A percentile compares a stretch with the other conserved stretches of the same genome.
Evolutionary conservation across 1,284 basidiomycete species (phyloP).

Genomic region (Moniliophthora roreri): DNA sequence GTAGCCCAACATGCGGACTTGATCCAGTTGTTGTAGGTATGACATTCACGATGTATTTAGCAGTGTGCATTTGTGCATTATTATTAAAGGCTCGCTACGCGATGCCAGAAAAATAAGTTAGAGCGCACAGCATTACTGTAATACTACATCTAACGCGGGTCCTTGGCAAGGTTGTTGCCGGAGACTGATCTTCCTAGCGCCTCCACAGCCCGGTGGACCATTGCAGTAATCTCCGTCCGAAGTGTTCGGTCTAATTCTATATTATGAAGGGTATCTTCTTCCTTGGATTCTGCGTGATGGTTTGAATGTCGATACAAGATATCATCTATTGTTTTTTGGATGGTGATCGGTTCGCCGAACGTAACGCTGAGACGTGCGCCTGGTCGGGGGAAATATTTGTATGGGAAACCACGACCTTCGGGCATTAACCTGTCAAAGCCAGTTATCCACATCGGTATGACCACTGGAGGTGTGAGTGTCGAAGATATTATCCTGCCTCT

Average conservation of each 20-base stretch:
- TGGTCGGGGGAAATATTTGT: conserved; percentile 67
- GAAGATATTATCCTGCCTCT: conserved; percentile 89
- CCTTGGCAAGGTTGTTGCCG: conserved; percentile 26
- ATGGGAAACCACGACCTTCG: conserved; percentile 72
- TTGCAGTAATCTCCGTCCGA: conserved; percentile 55
- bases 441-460: conserved; percentile 94
- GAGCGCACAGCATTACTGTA: too few relatives aligned
- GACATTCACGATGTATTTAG: too few relatives aligned
- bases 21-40: too few relatives aligned
- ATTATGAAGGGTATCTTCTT: conserved; percentile 16
- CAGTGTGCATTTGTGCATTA: too few relatives aligned
- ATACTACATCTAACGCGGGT: not conserved
- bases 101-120: too few relatives aligned
- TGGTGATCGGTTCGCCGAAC: conserved; percentile 66
- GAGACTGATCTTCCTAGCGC: conserved; percentile 53
- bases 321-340: conserved; percentile 30
- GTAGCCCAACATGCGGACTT: too few relatives aligned
- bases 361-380: conserved; percentile 67
- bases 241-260: conserved; percentile 32
- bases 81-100: too few relatives aligned
- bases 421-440: conserved; percentile 93
- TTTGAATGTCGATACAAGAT: not conserved
- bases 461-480: conserved; percentile 65
- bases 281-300: conserved; percentile 7
- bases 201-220: conserved; percentile 62